Percentiles rank a stretch among this genome's conserved stretches.
These are phyloP conservation scores for Lasiosphaeria hispida DNA, from an alignment of 495 filamentous ascomycete genomes.

Conservation along the genomic window DNA sequence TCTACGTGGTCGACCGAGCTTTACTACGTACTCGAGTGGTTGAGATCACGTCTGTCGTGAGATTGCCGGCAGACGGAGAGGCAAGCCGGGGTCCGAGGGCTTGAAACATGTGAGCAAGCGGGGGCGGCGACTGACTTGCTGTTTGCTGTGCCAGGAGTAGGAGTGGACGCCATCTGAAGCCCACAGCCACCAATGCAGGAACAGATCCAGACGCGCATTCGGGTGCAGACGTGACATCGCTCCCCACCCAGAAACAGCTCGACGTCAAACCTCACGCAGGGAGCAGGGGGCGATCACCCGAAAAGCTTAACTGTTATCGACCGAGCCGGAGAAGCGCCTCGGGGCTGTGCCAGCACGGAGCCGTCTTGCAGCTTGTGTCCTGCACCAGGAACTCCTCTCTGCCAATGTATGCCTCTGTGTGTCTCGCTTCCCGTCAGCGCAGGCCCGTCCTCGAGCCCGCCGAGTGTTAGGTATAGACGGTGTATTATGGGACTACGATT, in stretches of 20 bases:
- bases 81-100: no score
- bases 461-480: constrained; percentile 8
- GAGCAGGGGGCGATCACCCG: constrained; percentile 7
- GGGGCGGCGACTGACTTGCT: no score
- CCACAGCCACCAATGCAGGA: constrained; percentile 7
- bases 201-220: constrained; percentile 2
- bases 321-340: constrained; percentile 14
- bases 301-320: constrained; percentile 19
- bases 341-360: constrained; percentile 7
- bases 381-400: not conserved
- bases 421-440: constrained; percentile 9
- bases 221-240: not conserved
- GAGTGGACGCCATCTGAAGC: not conserved
- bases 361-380: not conserved
- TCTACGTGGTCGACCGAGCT: constrained; percentile 5
- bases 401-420: constrained; percentile 4
- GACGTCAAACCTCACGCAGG: constrained; percentile 1
- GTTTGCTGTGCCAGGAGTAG: not conserved
- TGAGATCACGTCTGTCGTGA: no score
- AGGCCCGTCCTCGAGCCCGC: constrained; percentile 7
- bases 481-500: constrained; percentile 23
- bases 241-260: not conserved
- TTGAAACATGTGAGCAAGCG: no score
- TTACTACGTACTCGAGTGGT: not conserved
- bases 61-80: no score